These are phyloP conservation scores for Saitozyma sp. DNA, from an alignment of 768 basidiomycete species.

Conservation along the genomic window DNA sequence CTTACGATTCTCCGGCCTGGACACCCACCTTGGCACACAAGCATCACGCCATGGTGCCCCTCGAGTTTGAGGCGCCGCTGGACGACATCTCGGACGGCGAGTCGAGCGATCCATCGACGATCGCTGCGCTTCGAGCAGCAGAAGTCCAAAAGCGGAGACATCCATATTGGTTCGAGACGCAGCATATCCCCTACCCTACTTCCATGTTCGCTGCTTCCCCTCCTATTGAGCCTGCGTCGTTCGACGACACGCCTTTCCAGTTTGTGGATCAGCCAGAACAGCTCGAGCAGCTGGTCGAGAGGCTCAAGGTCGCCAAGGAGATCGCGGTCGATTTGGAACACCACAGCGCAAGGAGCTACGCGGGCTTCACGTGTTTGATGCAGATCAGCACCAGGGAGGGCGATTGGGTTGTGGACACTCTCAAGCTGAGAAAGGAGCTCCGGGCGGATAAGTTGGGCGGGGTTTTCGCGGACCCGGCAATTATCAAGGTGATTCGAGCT, in stretches of 20 bases:
- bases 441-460: constrained; percentile 66
- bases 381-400: constrained; percentile 64
- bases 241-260: constrained; percentile 68
- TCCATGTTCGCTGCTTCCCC: constrained; percentile 62
- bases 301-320: constrained; percentile 67
- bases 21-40: constrained; percentile 71
- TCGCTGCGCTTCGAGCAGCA: constrained; percentile 9
- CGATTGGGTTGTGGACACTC: constrained; percentile 84
- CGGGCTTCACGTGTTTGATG: constrained; percentile 89
- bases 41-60: constrained; percentile 77
- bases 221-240: constrained; percentile 60
- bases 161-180: constrained; percentile 85
- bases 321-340: constrained; percentile 95
- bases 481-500: constrained; percentile 69
- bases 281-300: constrained; percentile 66
- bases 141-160: constrained; percentile 49
- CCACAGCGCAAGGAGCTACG: constrained; percentile 80
- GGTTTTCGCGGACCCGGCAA: constrained; percentile 76
- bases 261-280: constrained; percentile 66
- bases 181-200: constrained; percentile 68
- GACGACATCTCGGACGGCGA: constrained; percentile 7
- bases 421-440: constrained; percentile 72
- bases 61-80: constrained; percentile 56
- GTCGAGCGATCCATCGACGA: constrained; percentile 6
- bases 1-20: constrained; percentile 61